A percentile compares a stretch with the other conserved stretches of the same genome.
Conservation (phyloP, 164 flowering plant species). For the Vitis rotundifolia region DNA sequence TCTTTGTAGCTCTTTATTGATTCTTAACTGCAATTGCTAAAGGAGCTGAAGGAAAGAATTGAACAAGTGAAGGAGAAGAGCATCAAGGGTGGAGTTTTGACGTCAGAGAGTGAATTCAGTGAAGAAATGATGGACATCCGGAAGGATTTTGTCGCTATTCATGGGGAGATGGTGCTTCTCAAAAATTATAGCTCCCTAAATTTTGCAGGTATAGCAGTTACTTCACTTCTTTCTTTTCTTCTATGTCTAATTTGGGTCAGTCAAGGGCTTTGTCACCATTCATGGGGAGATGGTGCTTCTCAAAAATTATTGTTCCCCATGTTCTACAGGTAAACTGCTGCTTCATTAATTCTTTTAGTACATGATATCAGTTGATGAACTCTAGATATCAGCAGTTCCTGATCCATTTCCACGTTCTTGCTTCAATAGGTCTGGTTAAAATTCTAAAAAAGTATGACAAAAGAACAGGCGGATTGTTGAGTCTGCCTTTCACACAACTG, state of each 20-base stretch:
- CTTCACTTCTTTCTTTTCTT: background rate
- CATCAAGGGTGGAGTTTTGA: conserved; percentile 33
- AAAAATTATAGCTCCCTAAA: conserved; percentile 86
- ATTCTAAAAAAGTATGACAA: conserved; percentile 90
- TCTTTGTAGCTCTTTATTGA: background rate
- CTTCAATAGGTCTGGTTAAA: conserved; percentile 61
- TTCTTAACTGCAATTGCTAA: conserved; percentile 8
- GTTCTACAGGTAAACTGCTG: background rate
- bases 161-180: conserved; percentile 91
- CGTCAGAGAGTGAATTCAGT: conserved; percentile 64
- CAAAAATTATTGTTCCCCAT: background rate
- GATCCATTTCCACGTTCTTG: conserved; percentile 3
- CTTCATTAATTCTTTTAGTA: background rate
- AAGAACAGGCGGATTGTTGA: conserved; percentile 76
- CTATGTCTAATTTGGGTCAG: background rate
- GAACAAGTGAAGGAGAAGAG: conserved; percentile 60
- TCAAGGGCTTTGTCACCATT: background rate
- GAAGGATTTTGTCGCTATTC: conserved; percentile 75
- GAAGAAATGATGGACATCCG: conserved; percentile 81
- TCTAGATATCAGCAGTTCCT: background rate
- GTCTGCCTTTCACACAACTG: conserved; percentile 69
- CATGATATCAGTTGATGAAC: background rate
- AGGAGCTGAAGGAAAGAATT: conserved; percentile 83
- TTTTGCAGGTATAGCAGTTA: conserved; percentile 65
- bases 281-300: background rate